Base-by-base conservation (phyloP, 495 filamentous ascomycete genomes). In the Clohesyomyces aquaticus region DNA sequence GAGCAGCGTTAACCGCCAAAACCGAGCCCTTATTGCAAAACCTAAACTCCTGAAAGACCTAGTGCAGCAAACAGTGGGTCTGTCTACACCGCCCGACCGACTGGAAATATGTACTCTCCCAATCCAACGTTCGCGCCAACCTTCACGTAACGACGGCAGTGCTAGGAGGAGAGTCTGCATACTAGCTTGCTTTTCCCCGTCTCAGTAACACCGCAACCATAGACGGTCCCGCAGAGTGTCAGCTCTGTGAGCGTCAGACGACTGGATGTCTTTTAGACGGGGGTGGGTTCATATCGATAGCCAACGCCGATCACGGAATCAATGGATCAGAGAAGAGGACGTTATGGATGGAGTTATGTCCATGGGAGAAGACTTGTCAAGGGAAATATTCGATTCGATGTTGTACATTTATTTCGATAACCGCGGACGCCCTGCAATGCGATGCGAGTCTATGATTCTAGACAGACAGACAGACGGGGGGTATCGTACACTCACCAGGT, bases 401-500 rank as follows among this genome's bases (percentile, higher is more conserved):
- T 14, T 38, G 32, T 38, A 38, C 32, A 38, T 38, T 38, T 6
- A 14, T 38, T 38, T 38, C 14, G 32, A 38, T 38, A 14, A 14
- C 6, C 32, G 14, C 43, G 8, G 19, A 51, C 48, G 22, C 48
- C 48, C 3, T 27, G 48, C 22, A 26, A 51, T 51, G 48, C 48
- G 8, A 51, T 48, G 23, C 3, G 8, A 22, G 12, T 22, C n/a
- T 14, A 18, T 25, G 11, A 4, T 23, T 22, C 8, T 26, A 22
- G 3, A 38, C 28, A n/a, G n/a, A n/a, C n/a, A n/a, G n/a, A n/a
- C n/a, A n/a, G n/a, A n/a, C 2, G 23, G n/a, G 27, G 52, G 2
- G 42, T 58, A 47, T 58, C 55, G 2, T 47, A 47, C 53, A 56
- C 28, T 25, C 45, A 45, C 53, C 14, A 11, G 2, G 22, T 56